Evolutionary conservation across 2,329 filamentous ascomycete species (phyloP).

Genomic region (Aspergillus pseudoterreus): DNA sequence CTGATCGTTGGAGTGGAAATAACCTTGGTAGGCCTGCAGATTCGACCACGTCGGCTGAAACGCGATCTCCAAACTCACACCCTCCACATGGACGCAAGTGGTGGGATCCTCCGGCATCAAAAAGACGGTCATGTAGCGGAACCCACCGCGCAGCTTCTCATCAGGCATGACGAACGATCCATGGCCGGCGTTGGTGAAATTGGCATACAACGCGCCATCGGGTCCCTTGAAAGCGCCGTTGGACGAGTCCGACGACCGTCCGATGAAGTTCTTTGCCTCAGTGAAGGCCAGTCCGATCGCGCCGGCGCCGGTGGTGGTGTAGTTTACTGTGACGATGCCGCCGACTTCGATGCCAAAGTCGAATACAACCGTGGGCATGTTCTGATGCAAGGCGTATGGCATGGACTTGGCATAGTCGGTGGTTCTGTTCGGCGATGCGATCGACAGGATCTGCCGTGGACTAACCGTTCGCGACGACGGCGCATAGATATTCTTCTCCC

Average conservation of each 20-base stretch:
- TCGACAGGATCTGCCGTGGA: constrained; percentile 44
- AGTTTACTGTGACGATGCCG: constrained; percentile 53
- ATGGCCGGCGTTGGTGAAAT: constrained; percentile 30
- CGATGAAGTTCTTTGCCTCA: constrained; percentile 48
- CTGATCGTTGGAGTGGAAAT: constrained; percentile 50
- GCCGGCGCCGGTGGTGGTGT: constrained; percentile 39
- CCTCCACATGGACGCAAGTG: constrained; percentile 33
- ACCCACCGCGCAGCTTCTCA: constrained; percentile 41
- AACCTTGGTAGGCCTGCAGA: constrained; percentile 51
- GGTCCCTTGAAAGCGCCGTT: constrained; percentile 43
- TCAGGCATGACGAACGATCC: constrained; percentile 39
- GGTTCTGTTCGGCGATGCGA: constrained; percentile 23
- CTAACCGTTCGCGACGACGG: constrained; percentile 50
- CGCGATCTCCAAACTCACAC: constrained; percentile 42
- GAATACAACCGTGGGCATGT: constrained; percentile 53
- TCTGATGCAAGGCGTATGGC: constrained; percentile 34
- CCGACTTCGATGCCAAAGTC: constrained; percentile 60
- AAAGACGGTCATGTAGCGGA: constrained; percentile 44
- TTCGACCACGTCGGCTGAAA: constrained; percentile 53
- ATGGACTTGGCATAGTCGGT: constrained; percentile 27
- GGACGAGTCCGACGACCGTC: constrained; percentile 47
- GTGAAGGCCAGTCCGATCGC: constrained; percentile 47
- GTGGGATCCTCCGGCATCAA: constrained; percentile 29
- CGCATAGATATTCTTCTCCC: constrained; percentile 58
- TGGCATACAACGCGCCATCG: constrained; percentile 40